Base-by-base conservation (phyloP, 768 basidiomycete genomes). In the Pleurotus sapidus region DNA sequence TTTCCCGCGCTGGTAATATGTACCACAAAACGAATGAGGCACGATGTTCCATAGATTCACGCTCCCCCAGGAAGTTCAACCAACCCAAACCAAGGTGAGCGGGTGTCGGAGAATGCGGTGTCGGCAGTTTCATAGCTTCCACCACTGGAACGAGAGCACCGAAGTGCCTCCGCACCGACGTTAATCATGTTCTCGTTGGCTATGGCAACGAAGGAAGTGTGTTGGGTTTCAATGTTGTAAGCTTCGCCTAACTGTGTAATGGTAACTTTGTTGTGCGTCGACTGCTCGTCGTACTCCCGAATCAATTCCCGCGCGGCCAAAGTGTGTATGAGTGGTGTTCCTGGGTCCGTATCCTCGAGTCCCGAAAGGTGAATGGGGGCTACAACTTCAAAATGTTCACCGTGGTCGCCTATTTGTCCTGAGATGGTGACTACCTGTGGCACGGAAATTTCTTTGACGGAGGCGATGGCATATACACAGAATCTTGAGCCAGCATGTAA, bases 151-250 rank as follows among this genome's bases (percentile, higher is more conserved):
- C 30, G 30, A 34, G 30, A 34, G 30, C 30, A 34, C 30, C 30
- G 20, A n/a, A 15, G 5, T 20, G 18, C 20, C 14, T 14, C 27
- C 17, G 23, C 2, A 17, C 11, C 48, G 39, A n/a, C 24, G 42
- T 63, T 56, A 49, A 67, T 70, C 3, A 55, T 62, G 17, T 69
- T 72, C 38, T 57, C 63, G 55, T 82, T 79, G 3, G 11, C 30
- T 3, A 82, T 69, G 0, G 82, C 84, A 45, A 87, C 70, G 61
- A 86, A 87, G 1, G 82, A 83, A 0, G 85, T 87, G 57, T 78
- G 66, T 39, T 63, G 63, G 64, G 78, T 86, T 1, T 73, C 77
- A 43, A 87, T 73, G 56, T 79, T 77, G 59, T 86, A 86, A 24
- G 66, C 67, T 57, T 74, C 67, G 4, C 83, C 84, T 1, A 86